Evolutionary conservation across 2,329 filamentous ascomycete species (phyloP).

Genomic region (Aureobasidium pullulans): DNA sequence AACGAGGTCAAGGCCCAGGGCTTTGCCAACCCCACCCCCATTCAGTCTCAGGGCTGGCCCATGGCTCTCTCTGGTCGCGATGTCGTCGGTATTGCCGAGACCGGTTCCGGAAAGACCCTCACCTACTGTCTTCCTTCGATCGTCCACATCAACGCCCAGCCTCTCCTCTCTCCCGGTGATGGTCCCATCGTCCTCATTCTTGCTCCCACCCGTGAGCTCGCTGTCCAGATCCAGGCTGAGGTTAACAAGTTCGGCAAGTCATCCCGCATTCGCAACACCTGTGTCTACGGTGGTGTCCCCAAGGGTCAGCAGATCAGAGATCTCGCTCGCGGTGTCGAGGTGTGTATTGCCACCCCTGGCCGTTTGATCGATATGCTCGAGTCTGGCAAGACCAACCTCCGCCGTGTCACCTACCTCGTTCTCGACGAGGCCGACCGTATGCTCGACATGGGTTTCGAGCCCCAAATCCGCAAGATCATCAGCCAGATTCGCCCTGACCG

Average conservation of each 20-base stretch:
- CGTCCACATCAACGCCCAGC: conserved; percentile 98
- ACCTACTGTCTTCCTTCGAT: conserved; percentile 97
- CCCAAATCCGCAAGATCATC: conserved; percentile 98
- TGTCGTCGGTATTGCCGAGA: conserved; percentile 98
- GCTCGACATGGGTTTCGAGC: conserved; percentile 99
- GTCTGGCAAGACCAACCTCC: conserved; percentile 94
- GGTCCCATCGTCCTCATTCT: conserved; percentile 95
- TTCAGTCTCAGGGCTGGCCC: conserved; percentile 97
- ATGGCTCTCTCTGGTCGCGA: conserved; percentile 98
- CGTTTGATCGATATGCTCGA: conserved; percentile 98
- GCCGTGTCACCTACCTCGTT: conserved; percentile 94
- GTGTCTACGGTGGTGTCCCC: conserved; percentile 97
- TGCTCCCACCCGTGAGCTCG: conserved; percentile 92
- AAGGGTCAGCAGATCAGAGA: conserved; percentile 97
- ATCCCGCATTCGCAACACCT: conserved; percentile 95
- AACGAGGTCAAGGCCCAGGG: conserved; percentile 98
- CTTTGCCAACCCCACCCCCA: conserved; percentile 86
- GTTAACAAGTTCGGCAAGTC: conserved; percentile 98
- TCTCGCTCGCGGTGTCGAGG: conserved; percentile 88
- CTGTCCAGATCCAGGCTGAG: conserved; percentile 97
- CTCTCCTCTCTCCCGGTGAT: conserved; percentile 87
- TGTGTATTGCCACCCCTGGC: conserved; percentile 95
- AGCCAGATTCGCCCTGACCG: conserved; percentile 94
- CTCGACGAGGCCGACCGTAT: conserved; percentile 99
- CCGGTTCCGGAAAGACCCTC: conserved; percentile 96